These are phyloP conservation scores for Aphanomyces astaci DNA, from an alignment of 352 stramenopile species.

Conservation along the genomic window DNA sequence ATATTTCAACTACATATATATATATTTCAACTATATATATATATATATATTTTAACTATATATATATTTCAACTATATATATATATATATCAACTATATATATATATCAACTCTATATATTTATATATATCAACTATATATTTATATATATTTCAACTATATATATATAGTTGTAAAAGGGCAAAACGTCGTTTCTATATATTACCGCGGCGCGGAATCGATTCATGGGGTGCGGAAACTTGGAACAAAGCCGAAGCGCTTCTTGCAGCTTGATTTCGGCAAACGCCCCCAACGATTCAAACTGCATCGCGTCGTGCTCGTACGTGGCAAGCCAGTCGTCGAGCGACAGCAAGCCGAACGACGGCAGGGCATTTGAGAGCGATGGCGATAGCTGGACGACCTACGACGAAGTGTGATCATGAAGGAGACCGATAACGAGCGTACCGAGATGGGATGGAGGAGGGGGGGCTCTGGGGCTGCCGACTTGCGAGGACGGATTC, in stretches of 20 bases:
- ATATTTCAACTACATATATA: too few relatives aligned
- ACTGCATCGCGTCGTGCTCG: slow-evolving; percentile 38
- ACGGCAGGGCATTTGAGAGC: slow-evolving; percentile 1
- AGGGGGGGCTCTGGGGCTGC: background rate
- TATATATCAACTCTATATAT: too few relatives aligned
- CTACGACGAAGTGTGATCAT: background rate
- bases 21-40: too few relatives aligned
- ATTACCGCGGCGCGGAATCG: background rate
- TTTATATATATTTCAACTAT: too few relatives aligned
- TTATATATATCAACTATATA: too few relatives aligned
- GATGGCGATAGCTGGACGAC: background rate
- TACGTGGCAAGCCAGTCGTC: slow-evolving; percentile 40
- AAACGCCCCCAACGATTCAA: slow-evolving; percentile 45
- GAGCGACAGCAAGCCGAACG: slow-evolving; percentile 28
- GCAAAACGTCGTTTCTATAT: too few relatives aligned
- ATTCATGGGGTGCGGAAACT: slow-evolving; percentile 30
- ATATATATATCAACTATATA: too few relatives aligned
- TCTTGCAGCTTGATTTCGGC: slow-evolving; percentile 43
- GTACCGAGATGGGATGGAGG: background rate
- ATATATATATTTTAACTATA: too few relatives aligned
- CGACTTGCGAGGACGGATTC: background rate
- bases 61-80: too few relatives aligned
- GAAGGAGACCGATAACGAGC: background rate
- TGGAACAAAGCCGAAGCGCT: slow-evolving; percentile 37
- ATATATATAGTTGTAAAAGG: too few relatives aligned